Evolutionary conservation across 2,329 filamentous ascomycete genomes (phyloP).

Genomic region (Acrocalymma vagum): DNA sequence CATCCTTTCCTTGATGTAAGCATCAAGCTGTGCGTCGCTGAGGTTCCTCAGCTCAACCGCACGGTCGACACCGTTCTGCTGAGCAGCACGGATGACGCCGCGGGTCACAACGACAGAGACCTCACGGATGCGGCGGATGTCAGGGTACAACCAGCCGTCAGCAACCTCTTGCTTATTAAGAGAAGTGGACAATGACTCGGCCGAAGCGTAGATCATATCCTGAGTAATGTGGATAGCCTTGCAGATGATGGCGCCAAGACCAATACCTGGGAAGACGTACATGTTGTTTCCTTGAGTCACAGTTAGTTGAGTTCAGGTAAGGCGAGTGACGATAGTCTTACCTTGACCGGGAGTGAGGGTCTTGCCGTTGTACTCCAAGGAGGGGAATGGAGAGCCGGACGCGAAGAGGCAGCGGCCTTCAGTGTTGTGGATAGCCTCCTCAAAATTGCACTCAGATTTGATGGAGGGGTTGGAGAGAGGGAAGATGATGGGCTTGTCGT

Average conservation of each 20-base stretch:
- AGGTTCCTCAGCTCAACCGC: slow-evolving; percentile 69
- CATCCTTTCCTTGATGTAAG: slow-evolving; percentile 66
- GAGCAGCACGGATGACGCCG: slow-evolving; percentile 92
- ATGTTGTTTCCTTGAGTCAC: slow-evolving; percentile 82
- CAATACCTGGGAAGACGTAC: slow-evolving; percentile 97
- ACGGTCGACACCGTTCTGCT: slow-evolving; percentile 72
- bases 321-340: slow-evolving; percentile 19
- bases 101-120: slow-evolving; percentile 86
- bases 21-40: slow-evolving; percentile 73
- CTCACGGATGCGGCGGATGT: slow-evolving; percentile 89
- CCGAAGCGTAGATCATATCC: slow-evolving; percentile 96
- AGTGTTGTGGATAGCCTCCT: slow-evolving; percentile 90
- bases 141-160: slow-evolving; percentile 87
- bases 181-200: slow-evolving; percentile 78
- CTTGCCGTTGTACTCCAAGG: slow-evolving; percentile 61
- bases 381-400: slow-evolving; percentile 89
- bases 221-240: slow-evolving; percentile 89
- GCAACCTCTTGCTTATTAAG: slow-evolving; percentile 83
- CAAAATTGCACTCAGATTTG: slow-evolving; percentile 97
- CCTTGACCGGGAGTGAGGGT: slow-evolving; percentile 59
- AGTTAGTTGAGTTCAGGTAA: slow-evolving; percentile 8
- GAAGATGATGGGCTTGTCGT: slow-evolving; percentile 80
- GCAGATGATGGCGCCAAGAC: slow-evolving; percentile 89
- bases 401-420: slow-evolving; percentile 93
- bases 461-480: slow-evolving; percentile 94